Evolutionary conservation across 768 basidiomycete species (phyloP), one percentile per base, ranked within the genome.

Genomic region (Lactifluus pinguis): DNA sequence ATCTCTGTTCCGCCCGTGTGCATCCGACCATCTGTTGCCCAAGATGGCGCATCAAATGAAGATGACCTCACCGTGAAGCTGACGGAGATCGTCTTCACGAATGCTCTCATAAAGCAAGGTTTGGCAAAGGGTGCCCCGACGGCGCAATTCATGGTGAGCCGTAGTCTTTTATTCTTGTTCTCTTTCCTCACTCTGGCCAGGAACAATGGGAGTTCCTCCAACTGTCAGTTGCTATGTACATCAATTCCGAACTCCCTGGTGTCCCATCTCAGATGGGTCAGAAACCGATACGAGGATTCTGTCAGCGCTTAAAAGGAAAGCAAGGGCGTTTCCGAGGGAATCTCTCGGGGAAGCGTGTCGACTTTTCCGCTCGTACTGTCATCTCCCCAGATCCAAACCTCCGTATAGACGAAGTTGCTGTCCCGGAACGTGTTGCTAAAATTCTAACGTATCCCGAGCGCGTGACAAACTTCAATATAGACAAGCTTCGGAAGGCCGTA

Each of bases 311-410:
- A 53, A 99, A 99, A 76, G 97, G 97, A 41, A 99, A 99, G 71
- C 95, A 98, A 72, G 97, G 97, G 68, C 94, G 97, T 50, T 98
- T 99, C 75, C 83, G 97, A 71, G 97, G 97, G 21, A 99, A 99
- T 70, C 79, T 99, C 8, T 98, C 95, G 0, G 97, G 97, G 64
- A 99, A 99, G 73, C 93, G 97, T 72, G 97, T 99, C 65, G 97
- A 99, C 71, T 98, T 98, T 71, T 98, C 95, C 0, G 95, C 86
- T 6, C 89, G 97, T 67, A 99, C 97, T 7, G 97, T 99, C 72
- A 99, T 99, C 69, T 95, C 94, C 1, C 97, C 97, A 1, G 97
- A 99, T 73, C 97, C 97, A n/a, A 99, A 98, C 70, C 76, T 99
- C 65, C 86, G 92, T 53, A 97, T 99, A 69, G 97, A 99, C 71